Evolutionary conservation across 768 basidiomycete species (phyloP).

Genomic region (Pisolithus marmoratus): DNA sequence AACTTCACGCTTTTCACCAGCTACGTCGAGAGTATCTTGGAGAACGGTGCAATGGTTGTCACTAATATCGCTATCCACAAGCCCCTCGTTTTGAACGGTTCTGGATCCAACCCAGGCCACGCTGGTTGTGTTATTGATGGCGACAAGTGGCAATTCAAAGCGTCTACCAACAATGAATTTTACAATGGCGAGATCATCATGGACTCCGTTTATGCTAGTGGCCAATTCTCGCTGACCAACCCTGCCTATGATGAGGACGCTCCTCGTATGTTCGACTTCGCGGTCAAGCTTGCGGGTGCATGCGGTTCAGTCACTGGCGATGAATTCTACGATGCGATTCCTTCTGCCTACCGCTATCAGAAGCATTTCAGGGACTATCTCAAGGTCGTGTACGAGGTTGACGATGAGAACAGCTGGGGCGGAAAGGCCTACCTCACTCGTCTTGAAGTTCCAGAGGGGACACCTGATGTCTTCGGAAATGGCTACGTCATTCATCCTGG

Average conservation of each 20-base stretch:
- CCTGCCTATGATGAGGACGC: slow-evolving; percentile 18
- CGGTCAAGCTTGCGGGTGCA: slow-evolving; percentile 13
- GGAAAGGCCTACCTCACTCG: slow-evolving; percentile 23
- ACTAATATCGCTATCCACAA: slow-evolving; percentile 24
- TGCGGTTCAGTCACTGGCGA: slow-evolving; percentile 8
- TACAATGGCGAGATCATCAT: slow-evolving; percentile 19
- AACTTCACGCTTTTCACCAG: slow-evolving; percentile 10
- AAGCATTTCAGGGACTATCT: slow-evolving; percentile 24
- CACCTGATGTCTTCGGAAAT: slow-evolving; percentile 24
- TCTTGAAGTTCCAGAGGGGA: slow-evolving; percentile 13
- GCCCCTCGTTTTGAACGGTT: slow-evolving; percentile 20
- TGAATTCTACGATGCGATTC: slow-evolving; percentile 13
- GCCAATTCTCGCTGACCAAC: slow-evolving; percentile 22
- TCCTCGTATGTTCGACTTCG: slow-evolving; percentile 20
- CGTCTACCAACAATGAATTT: slow-evolving; percentile 18
- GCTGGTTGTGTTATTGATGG: slow-evolving; percentile 22
- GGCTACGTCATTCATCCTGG: slow-evolving; percentile 30
- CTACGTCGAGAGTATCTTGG: slow-evolving; percentile 26
- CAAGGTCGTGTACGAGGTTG: slow-evolving; percentile 22
- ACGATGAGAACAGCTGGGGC: slow-evolving; percentile 22
- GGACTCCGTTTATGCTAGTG: slow-evolving; percentile 27
- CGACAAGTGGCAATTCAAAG: slow-evolving; percentile 26
- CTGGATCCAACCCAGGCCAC: slow-evolving; percentile 7
- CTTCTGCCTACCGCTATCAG: slow-evolving; percentile 10
- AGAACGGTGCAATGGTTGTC: slow-evolving; percentile 28